Conservation (phyloP, 2,329 filamentous ascomycete genomes). For the Didymella pomorum region DNA sequence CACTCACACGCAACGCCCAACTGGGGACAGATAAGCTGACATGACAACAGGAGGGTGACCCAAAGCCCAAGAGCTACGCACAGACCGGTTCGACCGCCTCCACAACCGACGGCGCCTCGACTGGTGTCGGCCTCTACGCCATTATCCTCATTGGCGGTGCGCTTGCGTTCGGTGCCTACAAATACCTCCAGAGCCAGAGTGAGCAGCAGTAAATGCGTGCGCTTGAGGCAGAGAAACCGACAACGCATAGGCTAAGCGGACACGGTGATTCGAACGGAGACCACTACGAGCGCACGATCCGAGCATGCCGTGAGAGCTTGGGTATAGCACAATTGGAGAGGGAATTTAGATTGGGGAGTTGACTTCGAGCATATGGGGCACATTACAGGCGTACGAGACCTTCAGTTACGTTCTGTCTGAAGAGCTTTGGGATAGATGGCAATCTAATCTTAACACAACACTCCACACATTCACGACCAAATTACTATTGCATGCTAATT, state of each 20-base stretch:
- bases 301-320: background rate
- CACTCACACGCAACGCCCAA: background rate
- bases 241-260: slow-evolving; percentile 7
- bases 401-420: background rate
- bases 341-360: background rate
- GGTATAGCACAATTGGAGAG: background rate
- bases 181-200: slow-evolving; percentile 73
- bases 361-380: background rate
- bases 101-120: slow-evolving; percentile 60
- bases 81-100: slow-evolving; percentile 58
- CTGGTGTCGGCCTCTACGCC: slow-evolving; percentile 83
- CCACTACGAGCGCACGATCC: background rate
- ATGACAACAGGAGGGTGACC: slow-evolving; percentile 71
- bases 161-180: slow-evolving; percentile 81
- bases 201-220: slow-evolving; percentile 24
- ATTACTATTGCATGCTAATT: background rate
- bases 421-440: slow-evolving; percentile 11
- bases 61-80: slow-evolving; percentile 69
- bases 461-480: background rate
- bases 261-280: background rate
- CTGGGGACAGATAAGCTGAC: slow-evolving; percentile 2
- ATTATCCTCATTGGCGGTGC: slow-evolving; percentile 79
- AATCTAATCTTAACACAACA: slow-evolving; percentile 5
- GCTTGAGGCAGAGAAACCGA: background rate
- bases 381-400: slow-evolving; percentile 3